Conservation (phyloP, 805 yeast species). For the Kodamaea neixiangensis region DNA sequence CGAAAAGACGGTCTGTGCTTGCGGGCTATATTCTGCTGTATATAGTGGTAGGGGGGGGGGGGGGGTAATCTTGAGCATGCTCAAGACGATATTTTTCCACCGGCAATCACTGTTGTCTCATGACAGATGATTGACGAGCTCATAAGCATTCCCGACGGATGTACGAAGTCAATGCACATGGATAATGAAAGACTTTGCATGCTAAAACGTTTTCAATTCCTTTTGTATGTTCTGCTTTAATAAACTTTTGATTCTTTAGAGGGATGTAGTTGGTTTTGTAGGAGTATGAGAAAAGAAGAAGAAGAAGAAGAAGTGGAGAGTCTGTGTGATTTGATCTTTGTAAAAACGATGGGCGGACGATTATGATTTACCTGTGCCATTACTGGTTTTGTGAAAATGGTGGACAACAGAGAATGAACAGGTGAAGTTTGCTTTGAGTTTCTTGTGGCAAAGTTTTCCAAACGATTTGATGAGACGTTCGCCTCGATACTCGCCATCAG, state of each 20-base stretch:
- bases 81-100: neutral
- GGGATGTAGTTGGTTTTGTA: neutral
- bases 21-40: conserved; percentile 6
- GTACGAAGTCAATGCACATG: neutral
- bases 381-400: too few relatives aligned
- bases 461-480: too few relatives aligned
- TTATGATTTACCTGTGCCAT: too few relatives aligned
- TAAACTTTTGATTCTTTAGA: neutral
- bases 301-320: too few relatives aligned
- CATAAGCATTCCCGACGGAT: neutral
- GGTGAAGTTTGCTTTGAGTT: too few relatives aligned
- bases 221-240: neutral
- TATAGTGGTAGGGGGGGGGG: neutral
- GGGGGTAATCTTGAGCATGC: neutral
- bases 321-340: too few relatives aligned
- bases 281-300: neutral
- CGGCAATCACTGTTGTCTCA: too few relatives aligned
- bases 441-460: too few relatives aligned
- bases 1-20: conserved; percentile 13
- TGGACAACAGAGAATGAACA: too few relatives aligned
- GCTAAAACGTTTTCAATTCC: neutral
- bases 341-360: too few relatives aligned
- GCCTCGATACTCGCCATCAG: too few relatives aligned
- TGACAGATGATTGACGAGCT: too few relatives aligned
- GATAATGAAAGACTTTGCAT: neutral